Base-by-base conservation (phyloP, 768 basidiomycete genomes). In the Paxillus ammoniavirescens region DNA sequence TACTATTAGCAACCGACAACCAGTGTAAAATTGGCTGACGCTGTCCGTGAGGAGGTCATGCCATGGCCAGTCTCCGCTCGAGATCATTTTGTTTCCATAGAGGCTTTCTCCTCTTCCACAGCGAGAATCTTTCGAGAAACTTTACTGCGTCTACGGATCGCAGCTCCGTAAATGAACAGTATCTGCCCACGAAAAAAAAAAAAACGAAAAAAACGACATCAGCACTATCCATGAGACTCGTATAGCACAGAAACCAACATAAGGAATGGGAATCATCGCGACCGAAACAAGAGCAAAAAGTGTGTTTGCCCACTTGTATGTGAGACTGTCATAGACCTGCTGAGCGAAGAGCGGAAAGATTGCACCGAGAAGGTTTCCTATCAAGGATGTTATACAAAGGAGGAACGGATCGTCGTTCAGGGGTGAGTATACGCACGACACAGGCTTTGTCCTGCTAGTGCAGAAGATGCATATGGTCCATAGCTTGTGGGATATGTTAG, bases 361-460 rank as follows among this genome's bases (percentile, higher is more conserved):
- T 12, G 74, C 74, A 1, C 73, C 82, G 1, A 74, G 61, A 17
- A 83, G 52, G 55, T 82, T 83, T 33, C 82, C 80, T 82, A 55
- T 2, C 6, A 33, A 7, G 10, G 2, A 2, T 28, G 36, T 23
- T 26, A 13, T n/a, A 17, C 17, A 21, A 28, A 14, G 33, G 28
- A 21, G 42, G 8, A 12, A 23, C 8, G 26, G 5, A 15, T 12
- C 21, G 21, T 3, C 21, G 18, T 6, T 23, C 13, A 6, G 12
- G 15, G 46, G 36, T n/a, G 21, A 21, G 21, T 21, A 52, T 26
- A 71, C 80, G 49, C 60, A 78, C 86, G 74, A 52, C 78, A 75
- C 51, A 87, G 72, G 60, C 80, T 83, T 65, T 87, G 85, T 2
- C 81, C 87, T 1, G 87, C 86, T 15, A 87, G 69, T 10, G 86